phyloP scores from a whole-genome alignment of 1,284 basidiomycete genomes.

The Moesziomyces antarcticus region DNA sequence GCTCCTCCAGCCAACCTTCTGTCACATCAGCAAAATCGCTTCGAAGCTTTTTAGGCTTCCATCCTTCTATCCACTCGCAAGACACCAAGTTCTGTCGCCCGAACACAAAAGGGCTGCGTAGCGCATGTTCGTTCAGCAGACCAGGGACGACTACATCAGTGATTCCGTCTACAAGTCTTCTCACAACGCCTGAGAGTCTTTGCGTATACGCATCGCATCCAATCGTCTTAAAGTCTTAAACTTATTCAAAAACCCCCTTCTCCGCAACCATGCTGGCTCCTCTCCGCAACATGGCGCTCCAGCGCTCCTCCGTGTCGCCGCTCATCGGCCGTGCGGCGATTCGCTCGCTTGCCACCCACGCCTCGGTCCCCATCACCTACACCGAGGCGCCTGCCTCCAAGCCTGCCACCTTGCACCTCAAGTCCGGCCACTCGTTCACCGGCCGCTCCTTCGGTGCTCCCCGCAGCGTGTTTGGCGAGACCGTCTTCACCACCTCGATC shows the following conservation, averaged over 20 bases:
- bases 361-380: conserved; percentile 50
- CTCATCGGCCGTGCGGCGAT: conserved; percentile 15
- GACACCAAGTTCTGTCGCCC: conserved; percentile 16
- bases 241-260: neutral
- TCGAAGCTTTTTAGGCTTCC: neutral
- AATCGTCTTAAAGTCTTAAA: conserved; percentile 21
- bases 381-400: conserved; percentile 60
- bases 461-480: conserved; percentile 91
- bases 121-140: conserved; percentile 61
- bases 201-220: conserved; percentile 2
- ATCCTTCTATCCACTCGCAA: neutral
- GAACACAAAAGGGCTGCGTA: conserved; percentile 42
- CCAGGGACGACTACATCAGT: conserved; percentile 66
- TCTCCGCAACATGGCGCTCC: conserved; percentile 26
- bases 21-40: neutral
- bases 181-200: conserved; percentile 43
- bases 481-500: conserved; percentile 98
- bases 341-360: conserved; percentile 36
- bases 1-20: neutral
- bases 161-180: conserved; percentile 59
- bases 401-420: conserved; percentile 90
- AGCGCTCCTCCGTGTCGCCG: conserved; percentile 37
- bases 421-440: conserved; percentile 89
- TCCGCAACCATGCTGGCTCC: conserved; percentile 27
- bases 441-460: conserved; percentile 91